Conservation (phyloP, 176 grass and related monocot species). For the Lolium rigidum region DNA sequence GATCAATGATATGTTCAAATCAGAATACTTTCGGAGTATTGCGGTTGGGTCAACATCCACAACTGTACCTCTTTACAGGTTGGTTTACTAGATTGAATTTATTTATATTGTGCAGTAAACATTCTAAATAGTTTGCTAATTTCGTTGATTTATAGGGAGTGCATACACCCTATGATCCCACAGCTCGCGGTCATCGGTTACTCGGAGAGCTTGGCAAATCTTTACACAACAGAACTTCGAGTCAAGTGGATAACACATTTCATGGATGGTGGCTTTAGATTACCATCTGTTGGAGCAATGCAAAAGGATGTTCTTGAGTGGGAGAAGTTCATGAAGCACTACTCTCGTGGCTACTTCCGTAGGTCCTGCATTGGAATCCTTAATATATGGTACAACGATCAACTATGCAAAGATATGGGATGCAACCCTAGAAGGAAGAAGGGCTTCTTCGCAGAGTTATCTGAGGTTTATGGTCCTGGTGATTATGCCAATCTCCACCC, state of each 20-base stretch:
- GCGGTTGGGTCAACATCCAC: constrained; percentile 34
- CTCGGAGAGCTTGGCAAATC: constrained; percentile 52
- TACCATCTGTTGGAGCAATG: constrained; percentile 46
- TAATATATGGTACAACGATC: constrained; percentile 58
- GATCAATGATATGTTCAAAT: constrained; percentile 54
- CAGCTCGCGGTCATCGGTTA: constrained; percentile 60
- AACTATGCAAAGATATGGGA: constrained; percentile 59
- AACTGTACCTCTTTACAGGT: constrained; percentile 58
- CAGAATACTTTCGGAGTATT: constrained; percentile 39
- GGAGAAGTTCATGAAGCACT: constrained; percentile 59
- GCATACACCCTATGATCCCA: constrained; percentile 60
- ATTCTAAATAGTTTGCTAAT: neutral
- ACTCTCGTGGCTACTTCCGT: constrained; percentile 44
- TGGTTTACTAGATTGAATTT: neutral
- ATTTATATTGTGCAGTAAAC: neutral
- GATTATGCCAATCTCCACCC: constrained; percentile 50
- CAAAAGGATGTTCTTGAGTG: constrained; percentile 43
- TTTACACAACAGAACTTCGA: constrained; percentile 53
- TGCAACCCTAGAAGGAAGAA: constrained; percentile 57
- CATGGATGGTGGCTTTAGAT: constrained; percentile 49
- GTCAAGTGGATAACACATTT: constrained; percentile 54
- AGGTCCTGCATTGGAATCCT: constrained; percentile 41
- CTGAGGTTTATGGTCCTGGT: constrained; percentile 29
- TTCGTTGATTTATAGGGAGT: constrained; percentile 37
- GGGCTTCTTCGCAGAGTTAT: constrained; percentile 39